phyloP scores from a whole-genome alignment of 306 rosid species.

The Quillaja saponaria region DNA sequence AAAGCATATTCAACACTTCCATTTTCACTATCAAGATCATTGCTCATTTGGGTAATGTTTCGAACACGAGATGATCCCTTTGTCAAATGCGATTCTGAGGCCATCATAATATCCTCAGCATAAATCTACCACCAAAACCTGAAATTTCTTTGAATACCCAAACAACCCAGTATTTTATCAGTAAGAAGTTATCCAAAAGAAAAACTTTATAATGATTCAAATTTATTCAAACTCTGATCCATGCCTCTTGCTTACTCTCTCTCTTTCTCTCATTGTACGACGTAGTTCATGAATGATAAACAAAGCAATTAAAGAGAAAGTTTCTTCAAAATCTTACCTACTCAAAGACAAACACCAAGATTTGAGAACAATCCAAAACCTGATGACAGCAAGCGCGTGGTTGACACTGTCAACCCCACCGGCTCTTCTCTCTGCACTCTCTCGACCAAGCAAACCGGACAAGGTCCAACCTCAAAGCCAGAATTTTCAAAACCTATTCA shows the following conservation, averaged over 20 bases:
- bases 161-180: conserved; percentile 26
- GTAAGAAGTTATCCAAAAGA: conserved; percentile 15
- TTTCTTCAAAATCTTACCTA: conserved; percentile 44
- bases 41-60: conserved; percentile 39
- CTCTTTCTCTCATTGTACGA: conserved; percentile 3
- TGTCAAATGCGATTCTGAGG: conserved; percentile 35
- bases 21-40: conserved; percentile 48
- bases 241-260: neutral
- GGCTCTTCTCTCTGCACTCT: neutral
- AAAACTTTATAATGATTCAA: conserved; percentile 30
- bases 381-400: conserved; percentile 33
- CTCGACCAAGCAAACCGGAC: conserved; percentile 34
- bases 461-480: conserved; percentile 40
- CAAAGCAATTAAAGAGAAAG: conserved; percentile 23
- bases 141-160: conserved; percentile 24
- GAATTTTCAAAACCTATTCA: conserved; percentile 14
- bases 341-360: conserved; percentile 44
- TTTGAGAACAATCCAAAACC: conserved; percentile 19
- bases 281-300: conserved; percentile 19
- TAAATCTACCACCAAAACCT: conserved; percentile 26
- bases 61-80: conserved; percentile 37
- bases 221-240: conserved; percentile 4
- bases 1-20: conserved; percentile 42
- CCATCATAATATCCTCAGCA: conserved; percentile 21
- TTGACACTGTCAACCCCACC: conserved; percentile 46